Evolutionary conservation across 768 basidiomycete genomes (phyloP).

Genomic region (Glaciozyma martinii): DNA sequence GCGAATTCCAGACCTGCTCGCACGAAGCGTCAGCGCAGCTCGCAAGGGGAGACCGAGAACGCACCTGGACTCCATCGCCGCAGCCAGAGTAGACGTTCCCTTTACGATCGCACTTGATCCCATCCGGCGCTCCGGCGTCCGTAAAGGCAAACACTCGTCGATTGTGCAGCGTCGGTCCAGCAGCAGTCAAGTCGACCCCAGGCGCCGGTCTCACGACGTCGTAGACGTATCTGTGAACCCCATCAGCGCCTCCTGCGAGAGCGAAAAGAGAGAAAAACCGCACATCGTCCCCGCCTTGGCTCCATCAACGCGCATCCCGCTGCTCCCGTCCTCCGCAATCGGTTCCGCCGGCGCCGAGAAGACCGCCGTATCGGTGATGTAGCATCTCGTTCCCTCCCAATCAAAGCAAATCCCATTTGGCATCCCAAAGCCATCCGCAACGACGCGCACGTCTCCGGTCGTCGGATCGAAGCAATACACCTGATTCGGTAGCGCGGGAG

Average conservation of each 20-base stretch:
- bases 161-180: conserved; percentile 45
- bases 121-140: conserved; percentile 57
- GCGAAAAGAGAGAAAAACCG: neutral
- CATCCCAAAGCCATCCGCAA: conserved; percentile 65
- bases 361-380: conserved; percentile 31
- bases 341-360: neutral
- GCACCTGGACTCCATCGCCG: conserved; percentile 60
- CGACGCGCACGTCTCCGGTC: conserved; percentile 57
- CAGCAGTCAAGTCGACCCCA: conserved; percentile 2
- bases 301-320: neutral
- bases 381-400: neutral
- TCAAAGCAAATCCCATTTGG: conserved; percentile 51
- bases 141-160: conserved; percentile 59
- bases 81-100: conserved; percentile 62
- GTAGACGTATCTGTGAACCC: conserved; percentile 51
- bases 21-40: neutral
- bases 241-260: neutral
- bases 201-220: conserved; percentile 49
- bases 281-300: neutral
- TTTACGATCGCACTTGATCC: conserved; percentile 54
- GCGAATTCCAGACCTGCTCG: conserved; percentile 19
- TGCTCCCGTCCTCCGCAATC: neutral
- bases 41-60: neutral
- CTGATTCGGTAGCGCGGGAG: neutral
- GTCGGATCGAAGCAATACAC: conserved; percentile 67